Conservation (phyloP, 768 basidiomycete species). For the Baorangia bicolor region DNA sequence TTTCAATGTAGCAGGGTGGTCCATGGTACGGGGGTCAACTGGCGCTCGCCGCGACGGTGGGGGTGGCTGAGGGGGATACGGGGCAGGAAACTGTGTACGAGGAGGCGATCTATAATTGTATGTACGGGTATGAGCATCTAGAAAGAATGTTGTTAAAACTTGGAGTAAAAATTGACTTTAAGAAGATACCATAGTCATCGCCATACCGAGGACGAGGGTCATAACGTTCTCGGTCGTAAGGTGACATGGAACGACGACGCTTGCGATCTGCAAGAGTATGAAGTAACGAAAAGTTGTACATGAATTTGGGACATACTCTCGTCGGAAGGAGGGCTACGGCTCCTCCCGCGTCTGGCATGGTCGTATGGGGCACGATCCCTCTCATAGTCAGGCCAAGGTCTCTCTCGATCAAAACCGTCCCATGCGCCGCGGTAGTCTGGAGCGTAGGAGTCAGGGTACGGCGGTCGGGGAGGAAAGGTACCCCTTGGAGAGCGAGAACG, state of each 20-base stretch:
- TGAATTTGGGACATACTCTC: conserved; percentile 47
- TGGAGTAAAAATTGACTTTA: not conserved
- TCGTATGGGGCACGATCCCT: conserved; percentile 70
- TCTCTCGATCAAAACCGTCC: conserved; percentile 72
- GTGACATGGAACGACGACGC: conserved; percentile 69
- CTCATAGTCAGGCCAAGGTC: conserved; percentile 62
- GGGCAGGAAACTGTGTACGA: conserved; percentile 47
- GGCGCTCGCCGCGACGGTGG: conserved; percentile 61
- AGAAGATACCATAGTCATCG: conserved; percentile 73
- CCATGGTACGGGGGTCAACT: conserved; percentile 77
- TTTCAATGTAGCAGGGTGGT: conserved; percentile 78
- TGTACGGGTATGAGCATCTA: conserved; percentile 64
- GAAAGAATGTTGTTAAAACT: conserved; percentile 9
- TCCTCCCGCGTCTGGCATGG: conserved; percentile 66
- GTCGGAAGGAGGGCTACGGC: conserved; percentile 71
- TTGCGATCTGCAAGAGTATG: conserved; percentile 53
- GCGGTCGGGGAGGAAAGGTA: conserved; percentile 51
- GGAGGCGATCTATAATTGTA: conserved; percentile 67
- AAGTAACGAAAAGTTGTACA: not conserved
- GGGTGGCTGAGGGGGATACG: conserved; percentile 41
- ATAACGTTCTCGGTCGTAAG: conserved; percentile 80
- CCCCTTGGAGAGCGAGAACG: conserved; percentile 75
- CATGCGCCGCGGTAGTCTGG: conserved; percentile 62
- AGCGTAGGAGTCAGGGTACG: conserved; percentile 59
- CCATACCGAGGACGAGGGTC: conserved; percentile 80